These are phyloP conservation scores for Leccinum variicolor DNA, from an alignment of 768 basidiomycete genomes.

Conservation along the genomic window DNA sequence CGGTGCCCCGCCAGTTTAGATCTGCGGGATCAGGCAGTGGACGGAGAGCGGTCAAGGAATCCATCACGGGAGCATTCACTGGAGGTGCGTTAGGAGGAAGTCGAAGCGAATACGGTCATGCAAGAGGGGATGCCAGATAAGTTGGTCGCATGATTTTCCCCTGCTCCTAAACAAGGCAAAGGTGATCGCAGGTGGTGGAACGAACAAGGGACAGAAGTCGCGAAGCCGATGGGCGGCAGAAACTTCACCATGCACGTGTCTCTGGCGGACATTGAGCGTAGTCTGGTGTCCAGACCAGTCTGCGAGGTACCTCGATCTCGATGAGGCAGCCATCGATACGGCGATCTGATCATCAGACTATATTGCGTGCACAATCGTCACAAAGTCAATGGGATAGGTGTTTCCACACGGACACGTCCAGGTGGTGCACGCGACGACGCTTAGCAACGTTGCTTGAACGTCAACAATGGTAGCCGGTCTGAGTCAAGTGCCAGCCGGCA, in stretches of 20 bases:
- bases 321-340: background rate
- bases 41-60: constrained; percentile 21
- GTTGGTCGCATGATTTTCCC: background rate
- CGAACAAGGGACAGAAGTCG: background rate
- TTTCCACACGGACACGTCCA: constrained; percentile 14
- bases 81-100: constrained; percentile 22
- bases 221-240: background rate
- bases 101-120: constrained; percentile 21
- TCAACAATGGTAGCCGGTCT: background rate
- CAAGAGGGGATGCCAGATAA: constrained; percentile 15
- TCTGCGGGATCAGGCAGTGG: background rate
- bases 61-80: constrained; percentile 23
- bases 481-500: background rate
- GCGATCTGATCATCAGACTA: background rate
- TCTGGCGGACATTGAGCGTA: constrained; percentile 2
- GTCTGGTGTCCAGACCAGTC: background rate
- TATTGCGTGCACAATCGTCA: constrained; percentile 13
- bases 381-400: constrained; percentile 18
- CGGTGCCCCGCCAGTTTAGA: background rate
- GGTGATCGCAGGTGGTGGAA: background rate
- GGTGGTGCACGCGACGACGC: background rate
- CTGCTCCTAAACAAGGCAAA: background rate
- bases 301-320: background rate
- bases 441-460: background rate
- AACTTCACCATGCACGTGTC: background rate